A percentile compares a stretch with the other conserved stretches of the same genome.
phyloP scores from a whole-genome alignment of 345 rosid species.

The Boechera stricta region DNA sequence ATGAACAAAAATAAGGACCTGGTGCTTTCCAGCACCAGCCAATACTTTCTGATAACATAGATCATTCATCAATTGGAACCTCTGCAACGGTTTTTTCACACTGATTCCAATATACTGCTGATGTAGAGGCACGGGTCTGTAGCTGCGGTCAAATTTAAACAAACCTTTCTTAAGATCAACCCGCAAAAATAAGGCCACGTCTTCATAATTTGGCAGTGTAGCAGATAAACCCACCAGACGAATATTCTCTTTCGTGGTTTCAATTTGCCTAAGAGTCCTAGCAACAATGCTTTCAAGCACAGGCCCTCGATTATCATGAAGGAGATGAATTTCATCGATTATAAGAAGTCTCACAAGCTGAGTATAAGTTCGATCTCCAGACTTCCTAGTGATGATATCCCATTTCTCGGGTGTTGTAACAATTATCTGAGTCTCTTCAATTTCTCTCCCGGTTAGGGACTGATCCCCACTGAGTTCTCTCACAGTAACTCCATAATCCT shows the following conservation, averaged over 20 bases:
- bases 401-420: constrained; percentile 99
- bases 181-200: constrained; percentile 86
- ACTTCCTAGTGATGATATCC: constrained; percentile 96
- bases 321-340: constrained; percentile 96
- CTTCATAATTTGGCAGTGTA: constrained; percentile 93
- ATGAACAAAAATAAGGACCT: constrained; percentile 96
- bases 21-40: constrained; percentile 93
- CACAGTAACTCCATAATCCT: constrained; percentile 74
- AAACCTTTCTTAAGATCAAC: constrained; percentile 73
- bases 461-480: constrained; percentile 97
- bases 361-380: constrained; percentile 98
- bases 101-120: constrained; percentile 96
- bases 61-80: constrained; percentile 98
- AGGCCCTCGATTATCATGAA: constrained; percentile 97
- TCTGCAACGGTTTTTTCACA: constrained; percentile 89
- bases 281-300: constrained; percentile 99
- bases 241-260: constrained; percentile 88
- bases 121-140: constrained; percentile 90
- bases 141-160: constrained; percentile 92
- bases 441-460: constrained; percentile 87
- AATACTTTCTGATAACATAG: constrained; percentile 89
- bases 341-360: constrained; percentile 90
- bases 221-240: constrained; percentile 95
- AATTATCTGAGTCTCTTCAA: constrained; percentile 93
- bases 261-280: constrained; percentile 93